A percentile compares a stretch with the other conserved stretches of the same genome.
These are phyloP conservation scores for Moniliella sp. DNA, from an alignment of 1,284 basidiomycete species.

Conservation along the genomic window DNA sequence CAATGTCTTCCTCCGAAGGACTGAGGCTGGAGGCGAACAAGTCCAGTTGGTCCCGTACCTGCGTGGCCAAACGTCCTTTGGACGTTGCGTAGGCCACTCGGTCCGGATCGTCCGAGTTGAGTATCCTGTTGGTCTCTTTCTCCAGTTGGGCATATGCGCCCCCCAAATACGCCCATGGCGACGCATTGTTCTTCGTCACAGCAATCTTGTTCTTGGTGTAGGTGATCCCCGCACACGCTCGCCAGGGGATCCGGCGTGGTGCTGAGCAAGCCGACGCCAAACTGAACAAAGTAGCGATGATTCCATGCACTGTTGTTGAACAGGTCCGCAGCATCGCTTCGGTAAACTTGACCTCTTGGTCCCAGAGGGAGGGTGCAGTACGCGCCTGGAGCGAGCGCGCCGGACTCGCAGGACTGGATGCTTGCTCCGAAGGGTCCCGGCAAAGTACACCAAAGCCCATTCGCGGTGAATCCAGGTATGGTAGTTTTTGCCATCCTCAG, in stretches of 20 bases:
- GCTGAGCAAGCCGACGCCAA: slow-evolving; percentile 34
- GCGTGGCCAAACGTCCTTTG: not conserved
- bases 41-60: not conserved
- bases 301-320: slow-evolving; percentile 96
- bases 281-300: slow-evolving; percentile 82
- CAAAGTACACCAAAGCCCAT: slow-evolving; percentile 25
- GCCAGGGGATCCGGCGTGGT: too few relatives aligned
- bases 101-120: too few relatives aligned
- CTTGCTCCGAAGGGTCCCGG: slow-evolving; percentile 5
- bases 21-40: slow-evolving; percentile 5
- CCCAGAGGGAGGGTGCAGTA: slow-evolving; percentile 42
- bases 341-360: slow-evolving; percentile 53
- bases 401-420: too few relatives aligned
- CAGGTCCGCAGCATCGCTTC: slow-evolving; percentile 55
- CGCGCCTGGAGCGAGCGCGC: not conserved
- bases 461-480: slow-evolving; percentile 30
- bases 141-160: slow-evolving; percentile 2
- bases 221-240: too few relatives aligned
- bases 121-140: too few relatives aligned
- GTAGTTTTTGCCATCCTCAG: slow-evolving; percentile 23
- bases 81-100: too few relatives aligned
- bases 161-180: slow-evolving; percentile 26
- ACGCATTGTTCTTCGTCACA: slow-evolving; percentile 16
- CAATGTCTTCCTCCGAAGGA: slow-evolving; percentile 5
- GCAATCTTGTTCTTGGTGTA: too few relatives aligned